Conservation (phyloP, 2,329 filamentous ascomycete species). For the Phaeosphaeria sp. region DNA sequence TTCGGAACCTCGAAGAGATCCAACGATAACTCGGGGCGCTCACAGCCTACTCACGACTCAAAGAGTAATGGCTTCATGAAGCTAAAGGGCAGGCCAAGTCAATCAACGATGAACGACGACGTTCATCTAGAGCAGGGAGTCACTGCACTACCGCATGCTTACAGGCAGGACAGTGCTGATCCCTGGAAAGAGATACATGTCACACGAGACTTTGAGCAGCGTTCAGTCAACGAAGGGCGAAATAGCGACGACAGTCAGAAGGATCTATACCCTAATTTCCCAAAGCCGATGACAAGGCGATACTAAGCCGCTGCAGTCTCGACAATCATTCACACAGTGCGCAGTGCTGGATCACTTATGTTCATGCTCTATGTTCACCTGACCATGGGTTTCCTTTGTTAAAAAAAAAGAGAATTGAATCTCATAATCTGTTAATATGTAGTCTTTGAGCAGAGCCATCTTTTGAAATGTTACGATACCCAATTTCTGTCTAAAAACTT, state of each 20-base stretch:
- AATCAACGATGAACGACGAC: neutral
- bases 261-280: neutral
- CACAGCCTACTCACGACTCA: neutral
- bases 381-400: neutral
- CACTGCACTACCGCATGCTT: neutral
- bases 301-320: neutral
- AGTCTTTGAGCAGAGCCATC: neutral
- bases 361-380: neutral
- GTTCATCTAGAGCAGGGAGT: neutral
- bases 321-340: neutral
- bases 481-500: neutral
- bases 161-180: neutral
- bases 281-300: neutral
- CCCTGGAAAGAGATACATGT: slow-evolving; percentile 3
- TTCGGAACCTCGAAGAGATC: slow-evolving; percentile 1
- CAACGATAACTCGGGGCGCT: neutral
- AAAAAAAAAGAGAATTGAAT: neutral
- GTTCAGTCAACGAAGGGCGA: neutral
- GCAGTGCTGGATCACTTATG: neutral
- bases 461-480: neutral
- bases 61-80: slow-evolving; percentile 1
- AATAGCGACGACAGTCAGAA: slow-evolving; percentile 2
- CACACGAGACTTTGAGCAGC: slow-evolving; percentile 3
- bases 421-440: neutral
- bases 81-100: neutral